Percentiles rank a stretch among this genome's conserved stretches.
phyloP scores from a whole-genome alignment of 805 yeast genomes.

The Metschnikowia koreensis region DNA sequence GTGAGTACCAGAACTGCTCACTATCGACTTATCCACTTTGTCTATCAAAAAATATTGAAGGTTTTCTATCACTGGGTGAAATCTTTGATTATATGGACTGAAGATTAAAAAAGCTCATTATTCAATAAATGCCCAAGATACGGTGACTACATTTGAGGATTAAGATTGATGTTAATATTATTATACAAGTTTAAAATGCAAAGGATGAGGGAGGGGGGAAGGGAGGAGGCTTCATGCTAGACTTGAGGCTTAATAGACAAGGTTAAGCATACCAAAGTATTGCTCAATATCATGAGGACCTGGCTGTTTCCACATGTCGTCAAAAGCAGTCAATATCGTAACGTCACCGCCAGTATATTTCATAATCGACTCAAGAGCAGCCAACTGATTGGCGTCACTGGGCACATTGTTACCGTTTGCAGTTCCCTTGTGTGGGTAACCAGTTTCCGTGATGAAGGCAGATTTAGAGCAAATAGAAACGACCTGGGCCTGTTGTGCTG shows the following conservation, averaged over 20 bases:
- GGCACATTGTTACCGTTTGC: conserved; percentile 77
- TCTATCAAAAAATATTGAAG: too few species aligned
- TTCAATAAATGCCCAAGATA: too few species aligned
- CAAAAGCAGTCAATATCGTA: conserved; percentile 73
- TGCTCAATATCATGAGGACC: conserved; percentile 87
- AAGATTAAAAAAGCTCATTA: too few species aligned
- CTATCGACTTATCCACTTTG: too few species aligned
- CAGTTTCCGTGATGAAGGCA: conserved; percentile 78
- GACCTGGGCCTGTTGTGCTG: conserved; percentile 58
- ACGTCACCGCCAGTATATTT: conserved; percentile 55
- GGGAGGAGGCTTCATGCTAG: too few species aligned
- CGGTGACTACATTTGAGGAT: too few species aligned
- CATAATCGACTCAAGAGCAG: conserved; percentile 66
- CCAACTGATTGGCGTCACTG: conserved; percentile 60
- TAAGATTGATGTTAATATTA: too few species aligned
- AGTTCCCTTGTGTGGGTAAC: conserved; percentile 77
- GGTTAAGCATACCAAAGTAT: conserved; percentile 66
- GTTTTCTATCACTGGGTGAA: too few species aligned
- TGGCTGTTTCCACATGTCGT: conserved; percentile 85
- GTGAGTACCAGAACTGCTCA: too few species aligned
- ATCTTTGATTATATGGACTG: too few species aligned
- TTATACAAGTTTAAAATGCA: neutral
- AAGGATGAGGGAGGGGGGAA: neutral
- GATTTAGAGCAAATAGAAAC: conserved; percentile 53
- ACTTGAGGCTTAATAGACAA: conserved; percentile 19